Evolutionary conservation across 1,284 basidiomycete species (phyloP).

Genomic region (Naganishia albida): DNA sequence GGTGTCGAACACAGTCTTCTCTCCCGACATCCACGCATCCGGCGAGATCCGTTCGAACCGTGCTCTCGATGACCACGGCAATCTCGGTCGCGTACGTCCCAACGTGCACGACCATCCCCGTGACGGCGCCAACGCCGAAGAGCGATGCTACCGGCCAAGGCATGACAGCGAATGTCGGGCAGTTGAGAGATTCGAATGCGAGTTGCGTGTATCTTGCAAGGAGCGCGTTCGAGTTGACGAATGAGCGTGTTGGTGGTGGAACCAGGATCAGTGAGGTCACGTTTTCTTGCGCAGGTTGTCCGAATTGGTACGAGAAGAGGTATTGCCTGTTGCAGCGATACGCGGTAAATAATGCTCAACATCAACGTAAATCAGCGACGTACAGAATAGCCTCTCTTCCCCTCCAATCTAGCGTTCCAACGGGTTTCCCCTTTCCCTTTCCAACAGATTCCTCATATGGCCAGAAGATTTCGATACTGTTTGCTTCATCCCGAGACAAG

Average conservation of each 20-base stretch:
- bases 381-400: conserved; percentile 90
- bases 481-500: conserved; percentile 47
- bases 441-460: conserved; percentile 67
- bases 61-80: conserved; percentile 70
- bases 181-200: conserved; percentile 95
- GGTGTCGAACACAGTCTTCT: conserved; percentile 71
- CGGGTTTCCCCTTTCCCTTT: conserved; percentile 60
- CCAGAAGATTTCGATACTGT: conserved; percentile 74
- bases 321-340: conserved; percentile 68
- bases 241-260: conserved; percentile 35
- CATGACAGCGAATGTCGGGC: conserved; percentile 78
- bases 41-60: conserved; percentile 65
- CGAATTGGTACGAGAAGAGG: conserved; percentile 73
- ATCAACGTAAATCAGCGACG: conserved; percentile 42
- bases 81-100: conserved; percentile 71
- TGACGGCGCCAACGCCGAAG: conserved; percentile 76
- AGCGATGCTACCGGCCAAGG: conserved; percentile 82
- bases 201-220: conserved; percentile 77
- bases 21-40: conserved; percentile 67
- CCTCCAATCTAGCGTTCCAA: conserved; percentile 65
- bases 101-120: conserved; percentile 82
- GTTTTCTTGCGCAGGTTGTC: conserved; percentile 78
- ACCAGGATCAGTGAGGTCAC: conserved; percentile 52
- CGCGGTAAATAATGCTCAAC: conserved; percentile 6
- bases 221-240: conserved; percentile 63